Base-by-base conservation (phyloP, 176 grass and related monocot genomes). In the Juncus effusus region DNA sequence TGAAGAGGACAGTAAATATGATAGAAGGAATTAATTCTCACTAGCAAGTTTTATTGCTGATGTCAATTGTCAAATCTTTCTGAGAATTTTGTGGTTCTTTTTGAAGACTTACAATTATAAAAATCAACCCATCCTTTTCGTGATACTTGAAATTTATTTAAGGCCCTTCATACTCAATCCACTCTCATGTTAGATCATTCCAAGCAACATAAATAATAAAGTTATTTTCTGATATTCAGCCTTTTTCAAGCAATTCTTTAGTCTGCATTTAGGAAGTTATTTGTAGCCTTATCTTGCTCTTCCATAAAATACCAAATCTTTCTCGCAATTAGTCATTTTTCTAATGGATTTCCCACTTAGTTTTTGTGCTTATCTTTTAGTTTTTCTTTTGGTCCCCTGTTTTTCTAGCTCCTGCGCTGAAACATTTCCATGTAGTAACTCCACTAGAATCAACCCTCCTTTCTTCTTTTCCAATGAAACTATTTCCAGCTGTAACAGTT, bases 381-480 rank as follows among this genome's bases (percentile, higher is more conserved):
- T 47, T 47, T 47, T 47, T 9, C 44, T 6, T 47, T 47, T 9
- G 44, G 0, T 47, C 44, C 67, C 19, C 42, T 53, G 16, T 12
- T 67, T 67, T 42, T 52, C 64, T 9, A 51, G 12, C 42, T 12
- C 64, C 36, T 67, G 45, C 15, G 13, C 64, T 47, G 10, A 16
- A 51, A 47, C 40, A 49, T 38, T 69, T 55, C 51, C 65, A 38
- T 69, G 65, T 14, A 16, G 54, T 13, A 36, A 9, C 14, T 69
- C 65, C 7, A 69, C 54, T 40, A 7, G 39, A 56, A 56, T 69
- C 14, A 13, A 3, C 7, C 49, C 65, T 69, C 65, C 51, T 56
- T 69, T 69, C 51, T 55, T 55, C 36, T 47, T 47, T 9, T 47
- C 44, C 44, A 47, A 47, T 47, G 44, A 9, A 5, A 47, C 4